Percentiles rank a stretch among this genome's conserved stretches.
Conservation (phyloP, 1,284 basidiomycete species). For the Laetiporus sulphureus region DNA sequence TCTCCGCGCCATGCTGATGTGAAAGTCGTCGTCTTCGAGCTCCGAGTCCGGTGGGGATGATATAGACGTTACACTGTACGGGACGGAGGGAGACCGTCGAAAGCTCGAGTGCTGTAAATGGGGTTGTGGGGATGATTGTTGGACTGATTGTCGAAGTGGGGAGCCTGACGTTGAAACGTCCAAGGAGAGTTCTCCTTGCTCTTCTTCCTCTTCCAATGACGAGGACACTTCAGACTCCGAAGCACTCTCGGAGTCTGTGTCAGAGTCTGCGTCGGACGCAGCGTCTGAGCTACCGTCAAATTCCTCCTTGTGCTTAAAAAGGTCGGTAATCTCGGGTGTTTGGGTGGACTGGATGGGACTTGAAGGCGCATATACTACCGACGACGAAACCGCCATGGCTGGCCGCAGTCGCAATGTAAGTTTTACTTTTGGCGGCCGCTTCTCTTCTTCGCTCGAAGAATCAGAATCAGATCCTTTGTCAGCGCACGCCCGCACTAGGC, state of each 20-base stretch:
- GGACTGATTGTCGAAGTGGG: no score
- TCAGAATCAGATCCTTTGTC: constrained; percentile 34
- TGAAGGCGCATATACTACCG: constrained; percentile 15
- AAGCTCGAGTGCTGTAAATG: constrained; percentile 13
- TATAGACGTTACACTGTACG: constrained; percentile 46
- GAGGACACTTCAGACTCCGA: constrained; percentile 15
- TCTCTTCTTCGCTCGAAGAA: constrained; percentile 35
- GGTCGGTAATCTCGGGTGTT: constrained; percentile 32
- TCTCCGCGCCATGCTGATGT: constrained; percentile 36
- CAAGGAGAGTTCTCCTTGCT: background rate
- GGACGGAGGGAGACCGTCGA: constrained; percentile 48
- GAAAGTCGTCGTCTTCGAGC: constrained; percentile 35
- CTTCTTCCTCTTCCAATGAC: background rate
- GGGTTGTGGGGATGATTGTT: background rate
- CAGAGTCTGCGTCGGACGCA: constrained; percentile 1
- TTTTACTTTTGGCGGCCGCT: constrained; percentile 58
- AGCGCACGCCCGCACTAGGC: constrained; percentile 45
- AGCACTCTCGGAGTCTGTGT: constrained; percentile 14
- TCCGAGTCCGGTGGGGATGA: constrained; percentile 66
- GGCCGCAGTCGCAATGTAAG: constrained; percentile 58
- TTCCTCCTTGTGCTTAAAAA: constrained; percentile 37
- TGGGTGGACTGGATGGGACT: constrained; percentile 13
- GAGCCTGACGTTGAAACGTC: no score
- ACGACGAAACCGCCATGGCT: constrained; percentile 28
- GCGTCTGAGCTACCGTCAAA: constrained; percentile 19